Conservation (phyloP, 495 filamentous ascomycete genomes). For the Lasiosphaeria hispida region DNA sequence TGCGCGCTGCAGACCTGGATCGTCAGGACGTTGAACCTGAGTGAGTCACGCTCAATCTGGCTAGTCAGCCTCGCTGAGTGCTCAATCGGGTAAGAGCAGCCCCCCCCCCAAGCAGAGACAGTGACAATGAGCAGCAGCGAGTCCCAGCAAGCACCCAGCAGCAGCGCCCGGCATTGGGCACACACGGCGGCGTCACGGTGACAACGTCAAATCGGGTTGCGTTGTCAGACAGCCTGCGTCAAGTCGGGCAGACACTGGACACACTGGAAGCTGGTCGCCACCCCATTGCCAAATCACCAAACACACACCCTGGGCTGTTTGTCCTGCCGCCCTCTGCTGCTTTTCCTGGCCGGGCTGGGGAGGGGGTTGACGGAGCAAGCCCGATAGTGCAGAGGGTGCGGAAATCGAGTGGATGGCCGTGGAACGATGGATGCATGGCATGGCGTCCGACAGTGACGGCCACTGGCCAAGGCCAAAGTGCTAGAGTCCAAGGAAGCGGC, state of each 20-base stretch:
- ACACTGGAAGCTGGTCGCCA: slow-evolving; percentile 18
- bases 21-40: not conserved
- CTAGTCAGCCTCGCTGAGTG: slow-evolving; percentile 25
- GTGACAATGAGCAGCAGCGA: not conserved
- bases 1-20: not conserved
- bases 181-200: slow-evolving; percentile 21
- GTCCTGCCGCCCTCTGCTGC: not conserved
- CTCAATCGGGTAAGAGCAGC: slow-evolving; percentile 19
- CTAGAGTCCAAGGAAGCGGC: no score
- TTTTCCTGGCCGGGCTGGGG: not conserved
- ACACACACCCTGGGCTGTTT: not conserved
- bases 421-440: no score
- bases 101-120: no score
- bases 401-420: no score
- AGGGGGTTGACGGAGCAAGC: no score
- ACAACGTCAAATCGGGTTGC: slow-evolving; percentile 28
- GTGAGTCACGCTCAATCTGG: slow-evolving; percentile 30
- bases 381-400: no score
- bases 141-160: no score
- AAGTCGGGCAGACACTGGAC: slow-evolving; percentile 3
- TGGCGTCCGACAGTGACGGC: no score
- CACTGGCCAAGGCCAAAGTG: no score
- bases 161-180: slow-evolving; percentile 29
- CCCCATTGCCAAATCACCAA: slow-evolving; percentile 36
- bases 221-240: not conserved